A percentile compares a stretch with the other conserved stretches of the same genome.
Conservation (phyloP, 768 basidiomycete species). For the Russula virescens region DNA sequence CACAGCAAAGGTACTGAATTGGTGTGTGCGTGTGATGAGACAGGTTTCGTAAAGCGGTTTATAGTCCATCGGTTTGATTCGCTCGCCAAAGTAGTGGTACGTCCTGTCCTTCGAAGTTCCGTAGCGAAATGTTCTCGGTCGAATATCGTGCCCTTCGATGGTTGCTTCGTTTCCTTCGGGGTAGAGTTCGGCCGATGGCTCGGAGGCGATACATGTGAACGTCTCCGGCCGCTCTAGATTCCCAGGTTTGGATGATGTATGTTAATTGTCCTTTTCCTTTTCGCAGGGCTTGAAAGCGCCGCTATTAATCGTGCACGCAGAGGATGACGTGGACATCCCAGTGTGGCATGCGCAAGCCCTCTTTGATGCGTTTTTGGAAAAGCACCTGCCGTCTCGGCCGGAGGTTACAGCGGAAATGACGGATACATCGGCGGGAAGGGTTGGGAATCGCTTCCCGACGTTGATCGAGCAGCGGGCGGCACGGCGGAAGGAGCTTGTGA, state of each 20-base stretch:
- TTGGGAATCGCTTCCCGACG: conserved; percentile 36
- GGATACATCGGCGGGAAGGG: conserved; percentile 36
- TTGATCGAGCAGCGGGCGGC: conserved; percentile 38
- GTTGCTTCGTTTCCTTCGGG: not conserved
- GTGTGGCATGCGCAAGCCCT: conserved; percentile 60
- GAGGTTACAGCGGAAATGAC: conserved; percentile 32
- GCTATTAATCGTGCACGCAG: conserved; percentile 68
- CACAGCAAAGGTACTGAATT: not conserved
- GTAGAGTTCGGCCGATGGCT: not conserved
- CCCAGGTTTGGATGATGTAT: too few relatives aligned
- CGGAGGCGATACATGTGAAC: not conserved
- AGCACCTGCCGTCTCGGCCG: conserved; percentile 42
- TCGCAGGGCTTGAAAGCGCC: conserved; percentile 59
- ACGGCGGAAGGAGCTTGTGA: conserved; percentile 42
- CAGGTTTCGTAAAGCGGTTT: conserved; percentile 53
- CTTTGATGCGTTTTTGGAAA: conserved; percentile 62
- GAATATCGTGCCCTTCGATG: not conserved
- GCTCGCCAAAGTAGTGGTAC: conserved; percentile 52
- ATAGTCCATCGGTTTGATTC: conserved; percentile 60
- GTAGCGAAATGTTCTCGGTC: not conserved
- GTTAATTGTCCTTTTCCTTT: not conserved
- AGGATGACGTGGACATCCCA: conserved; percentile 70
- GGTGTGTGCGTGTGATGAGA: not conserved
- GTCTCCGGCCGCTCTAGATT: too few relatives aligned
- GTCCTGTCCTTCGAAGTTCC: conserved; percentile 24